Evolutionary conservation across 1,284 basidiomycete genomes (phyloP).

Genomic region (Cryptococcus jaspeensis): DNA sequence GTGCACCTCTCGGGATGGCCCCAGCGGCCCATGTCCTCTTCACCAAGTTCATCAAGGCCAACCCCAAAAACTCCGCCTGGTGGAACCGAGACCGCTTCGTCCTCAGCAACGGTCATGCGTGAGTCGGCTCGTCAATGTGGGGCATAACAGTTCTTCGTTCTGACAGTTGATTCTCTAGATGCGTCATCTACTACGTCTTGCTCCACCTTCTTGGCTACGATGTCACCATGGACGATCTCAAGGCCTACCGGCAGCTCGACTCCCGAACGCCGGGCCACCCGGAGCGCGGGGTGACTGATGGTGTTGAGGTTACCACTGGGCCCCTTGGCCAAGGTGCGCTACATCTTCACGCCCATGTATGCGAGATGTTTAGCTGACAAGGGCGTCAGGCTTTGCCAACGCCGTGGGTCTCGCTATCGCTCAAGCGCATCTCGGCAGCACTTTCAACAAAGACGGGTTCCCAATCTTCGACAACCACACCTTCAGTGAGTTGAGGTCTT

Average conservation of each 20-base stretch:
- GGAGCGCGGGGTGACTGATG: slow-evolving; percentile 39
- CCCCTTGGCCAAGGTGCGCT: slow-evolving; percentile 38
- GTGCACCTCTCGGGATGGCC: slow-evolving; percentile 61
- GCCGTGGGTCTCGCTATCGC: slow-evolving; percentile 48
- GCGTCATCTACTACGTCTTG: slow-evolving; percentile 47
- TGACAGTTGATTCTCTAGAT: too few relatives aligned
- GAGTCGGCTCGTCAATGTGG: slow-evolving; percentile 20
- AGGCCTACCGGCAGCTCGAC: slow-evolving; percentile 18
- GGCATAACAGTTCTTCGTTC: too few relatives aligned
- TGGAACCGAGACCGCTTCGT: slow-evolving; percentile 71
- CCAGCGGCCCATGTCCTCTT: slow-evolving; percentile 84
- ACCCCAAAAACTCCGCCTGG: slow-evolving; percentile 85
- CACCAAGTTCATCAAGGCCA: slow-evolving; percentile 74
- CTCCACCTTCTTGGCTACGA: slow-evolving; percentile 48
- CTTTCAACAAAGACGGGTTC: slow-evolving; percentile 41
- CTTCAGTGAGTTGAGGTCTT: slow-evolving; percentile 25
- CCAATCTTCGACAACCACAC: slow-evolving; percentile 39
- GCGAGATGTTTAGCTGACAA: too few relatives aligned
- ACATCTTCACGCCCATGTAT: too few relatives aligned
- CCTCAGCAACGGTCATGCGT: slow-evolving; percentile 52
- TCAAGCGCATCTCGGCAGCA: slow-evolving; percentile 38
- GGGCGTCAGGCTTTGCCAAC: slow-evolving; percentile 35
- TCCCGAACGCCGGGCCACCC: slow-evolving; percentile 33
- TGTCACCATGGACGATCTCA: slow-evolving; percentile 32
- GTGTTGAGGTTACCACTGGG: slow-evolving; percentile 38